These are phyloP conservation scores for Ogataea ramenticola DNA, from an alignment of 805 yeast species.

Conservation along the genomic window DNA sequence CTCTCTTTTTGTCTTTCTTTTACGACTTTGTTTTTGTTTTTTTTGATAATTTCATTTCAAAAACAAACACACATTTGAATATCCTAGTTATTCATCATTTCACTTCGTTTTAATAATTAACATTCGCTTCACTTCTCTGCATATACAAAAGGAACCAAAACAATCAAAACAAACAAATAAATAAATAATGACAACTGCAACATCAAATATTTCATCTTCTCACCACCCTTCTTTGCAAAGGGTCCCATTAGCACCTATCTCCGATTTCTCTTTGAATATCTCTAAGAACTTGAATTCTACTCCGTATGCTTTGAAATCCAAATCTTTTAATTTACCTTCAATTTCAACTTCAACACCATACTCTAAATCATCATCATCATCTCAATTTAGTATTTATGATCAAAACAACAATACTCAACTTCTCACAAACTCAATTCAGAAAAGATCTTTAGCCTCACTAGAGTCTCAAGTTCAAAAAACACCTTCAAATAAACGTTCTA, in stretches of 20 bases:
- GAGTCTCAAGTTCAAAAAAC: slow-evolving; percentile 1
- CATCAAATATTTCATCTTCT: neutral
- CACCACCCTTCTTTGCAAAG: slow-evolving; percentile 7
- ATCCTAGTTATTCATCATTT: too few relatives aligned
- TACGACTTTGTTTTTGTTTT: too few relatives aligned
- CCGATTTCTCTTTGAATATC: slow-evolving; percentile 15
- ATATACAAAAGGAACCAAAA: too few relatives aligned
- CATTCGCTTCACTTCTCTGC: too few relatives aligned
- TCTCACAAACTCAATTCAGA: neutral
- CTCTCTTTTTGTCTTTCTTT: too few relatives aligned
- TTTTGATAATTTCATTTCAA: too few relatives aligned
- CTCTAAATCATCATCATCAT: slow-evolving; percentile 1
- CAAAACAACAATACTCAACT: too few relatives aligned
- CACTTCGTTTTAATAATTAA: too few relatives aligned
- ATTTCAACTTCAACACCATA: neutral
- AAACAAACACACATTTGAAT: too few relatives aligned
- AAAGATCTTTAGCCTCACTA: slow-evolving; percentile 8
- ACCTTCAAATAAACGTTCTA: neutral
- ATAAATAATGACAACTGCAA: slow-evolving; percentile 3
- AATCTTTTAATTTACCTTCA: slow-evolving; percentile 5
- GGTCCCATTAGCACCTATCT: slow-evolving; percentile 14
- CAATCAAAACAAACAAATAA: too few relatives aligned
- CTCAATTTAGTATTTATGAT: neutral
- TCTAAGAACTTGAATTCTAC: slow-evolving; percentile 3
- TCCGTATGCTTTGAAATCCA: slow-evolving; percentile 3